A percentile compares a stretch with the other conserved stretches of the same genome.
phyloP scores from a whole-genome alignment of 1,139 yeast genomes.

The Kodamaea ohmeri region DNA sequence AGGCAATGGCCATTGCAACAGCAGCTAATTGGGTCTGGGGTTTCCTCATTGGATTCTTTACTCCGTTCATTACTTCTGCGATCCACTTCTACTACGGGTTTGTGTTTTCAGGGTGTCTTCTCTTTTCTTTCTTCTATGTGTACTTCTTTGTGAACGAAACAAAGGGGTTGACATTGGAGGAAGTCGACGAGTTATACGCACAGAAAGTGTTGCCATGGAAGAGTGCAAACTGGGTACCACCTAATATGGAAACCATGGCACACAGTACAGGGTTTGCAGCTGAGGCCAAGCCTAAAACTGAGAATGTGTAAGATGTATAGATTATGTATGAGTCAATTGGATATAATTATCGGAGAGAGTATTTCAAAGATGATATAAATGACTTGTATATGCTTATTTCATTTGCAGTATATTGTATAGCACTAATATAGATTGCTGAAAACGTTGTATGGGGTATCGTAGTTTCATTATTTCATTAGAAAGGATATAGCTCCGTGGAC shows the following conservation, averaged over 20 bases:
- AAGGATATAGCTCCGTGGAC: too few relatives aligned
- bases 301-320: not conserved
- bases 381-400: not conserved
- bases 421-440: too few relatives aligned
- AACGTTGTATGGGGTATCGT: not conserved
- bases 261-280: slow-evolving; percentile 19
- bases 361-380: too few relatives aligned
- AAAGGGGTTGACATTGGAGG: slow-evolving; percentile 57
- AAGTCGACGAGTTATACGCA: slow-evolving; percentile 63
- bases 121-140: slow-evolving; percentile 43
- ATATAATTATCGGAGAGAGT: too few relatives aligned
- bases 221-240: slow-evolving; percentile 47
- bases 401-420: not conserved
- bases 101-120: slow-evolving; percentile 25
- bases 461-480: too few relatives aligned
- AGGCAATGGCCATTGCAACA: slow-evolving; percentile 74
- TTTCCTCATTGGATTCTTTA: slow-evolving; percentile 72
- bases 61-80: slow-evolving; percentile 56
- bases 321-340: too few relatives aligned
- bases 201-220: slow-evolving; percentile 48
- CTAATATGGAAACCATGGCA: slow-evolving; percentile 31
- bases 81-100: slow-evolving; percentile 29
- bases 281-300: slow-evolving; percentile 16
- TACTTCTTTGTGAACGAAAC: slow-evolving; percentile 63
- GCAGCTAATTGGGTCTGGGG: slow-evolving; percentile 83